Evolutionary conservation across 257 asterid species (phyloP).

Genomic region (Solanum sejunctum): DNA sequence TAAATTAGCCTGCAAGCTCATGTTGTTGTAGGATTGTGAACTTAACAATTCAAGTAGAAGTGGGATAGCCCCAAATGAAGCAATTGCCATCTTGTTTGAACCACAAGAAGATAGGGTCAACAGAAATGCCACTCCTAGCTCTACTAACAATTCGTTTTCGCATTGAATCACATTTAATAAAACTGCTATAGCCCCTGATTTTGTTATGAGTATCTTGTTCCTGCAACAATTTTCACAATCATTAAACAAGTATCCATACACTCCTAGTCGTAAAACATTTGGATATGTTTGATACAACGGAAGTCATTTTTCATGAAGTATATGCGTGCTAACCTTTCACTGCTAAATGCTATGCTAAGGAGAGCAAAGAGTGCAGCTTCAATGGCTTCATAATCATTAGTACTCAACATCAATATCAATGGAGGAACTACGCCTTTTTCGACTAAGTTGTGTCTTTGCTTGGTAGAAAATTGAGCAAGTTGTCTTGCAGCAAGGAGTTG

Average conservation of each 20-base stretch:
- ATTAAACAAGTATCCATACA: not conserved
- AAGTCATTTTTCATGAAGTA: not conserved
- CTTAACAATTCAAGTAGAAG: slow-evolving; percentile 30
- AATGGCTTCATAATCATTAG: slow-evolving; percentile 36
- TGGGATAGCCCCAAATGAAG: slow-evolving; percentile 48
- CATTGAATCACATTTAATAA: slow-evolving; percentile 36
- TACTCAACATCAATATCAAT: slow-evolving; percentile 48
- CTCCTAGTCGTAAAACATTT: not conserved
- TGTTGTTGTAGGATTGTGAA: slow-evolving; percentile 14
- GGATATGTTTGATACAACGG: not conserved
- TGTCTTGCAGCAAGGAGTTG: slow-evolving; percentile 47
- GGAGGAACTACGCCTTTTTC: slow-evolving; percentile 43
- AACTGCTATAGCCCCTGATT: slow-evolving; percentile 50
- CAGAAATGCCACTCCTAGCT: slow-evolving; percentile 45
- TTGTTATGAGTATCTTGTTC: slow-evolving; percentile 43
- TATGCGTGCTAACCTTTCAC: slow-evolving; percentile 42
- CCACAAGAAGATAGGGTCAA: slow-evolving; percentile 57
- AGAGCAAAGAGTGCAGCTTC: slow-evolving; percentile 70
- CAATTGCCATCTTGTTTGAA: slow-evolving; percentile 50
- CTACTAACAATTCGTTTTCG: slow-evolving; percentile 29
- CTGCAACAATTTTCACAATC: slow-evolving; percentile 21
- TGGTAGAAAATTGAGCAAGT: slow-evolving; percentile 27
- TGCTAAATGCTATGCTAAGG: slow-evolving; percentile 58
- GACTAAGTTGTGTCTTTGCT: slow-evolving; percentile 38
- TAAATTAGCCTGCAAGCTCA: slow-evolving; percentile 38